Conservation (phyloP, 139 green algal genomes). For the Deuterostichococcus epilithicus region DNA sequence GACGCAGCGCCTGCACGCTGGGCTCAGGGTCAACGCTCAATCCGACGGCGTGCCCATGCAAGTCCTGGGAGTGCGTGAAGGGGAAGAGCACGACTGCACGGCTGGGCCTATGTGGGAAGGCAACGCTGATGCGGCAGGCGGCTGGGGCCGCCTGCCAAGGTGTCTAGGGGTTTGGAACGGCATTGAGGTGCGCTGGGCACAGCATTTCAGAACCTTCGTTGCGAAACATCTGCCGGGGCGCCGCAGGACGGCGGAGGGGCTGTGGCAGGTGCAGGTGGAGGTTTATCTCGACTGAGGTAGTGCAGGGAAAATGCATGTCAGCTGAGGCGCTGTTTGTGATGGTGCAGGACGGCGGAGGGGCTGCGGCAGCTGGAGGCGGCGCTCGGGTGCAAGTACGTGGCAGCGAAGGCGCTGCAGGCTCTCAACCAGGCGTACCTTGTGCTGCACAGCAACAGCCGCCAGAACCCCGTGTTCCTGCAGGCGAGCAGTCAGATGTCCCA, state of each 20-base stretch:
- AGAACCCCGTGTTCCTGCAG: conserved; percentile 13
- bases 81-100: background rate
- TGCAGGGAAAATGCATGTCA: background rate
- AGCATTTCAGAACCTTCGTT: background rate
- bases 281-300: background rate
- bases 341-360: conserved; percentile 13
- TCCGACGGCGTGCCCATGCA: background rate
- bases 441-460: conserved; percentile 18
- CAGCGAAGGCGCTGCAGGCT: conserved; percentile 39
- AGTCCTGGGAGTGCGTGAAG: background rate
- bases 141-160: no score
- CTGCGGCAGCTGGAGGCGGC: conserved; percentile 49
- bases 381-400: conserved; percentile 64
- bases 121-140: no score
- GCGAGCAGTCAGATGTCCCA: no score
- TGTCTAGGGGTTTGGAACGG: no score
- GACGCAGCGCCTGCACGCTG: background rate
- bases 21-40: background rate
- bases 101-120: no score
- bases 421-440: conserved; percentile 44
- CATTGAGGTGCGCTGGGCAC: background rate
- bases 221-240: background rate
- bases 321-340: background rate
- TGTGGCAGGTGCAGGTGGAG: background rate
- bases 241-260: background rate